Conservation (phyloP, 1,284 basidiomycete species). For the Naganishia albida region DNA sequence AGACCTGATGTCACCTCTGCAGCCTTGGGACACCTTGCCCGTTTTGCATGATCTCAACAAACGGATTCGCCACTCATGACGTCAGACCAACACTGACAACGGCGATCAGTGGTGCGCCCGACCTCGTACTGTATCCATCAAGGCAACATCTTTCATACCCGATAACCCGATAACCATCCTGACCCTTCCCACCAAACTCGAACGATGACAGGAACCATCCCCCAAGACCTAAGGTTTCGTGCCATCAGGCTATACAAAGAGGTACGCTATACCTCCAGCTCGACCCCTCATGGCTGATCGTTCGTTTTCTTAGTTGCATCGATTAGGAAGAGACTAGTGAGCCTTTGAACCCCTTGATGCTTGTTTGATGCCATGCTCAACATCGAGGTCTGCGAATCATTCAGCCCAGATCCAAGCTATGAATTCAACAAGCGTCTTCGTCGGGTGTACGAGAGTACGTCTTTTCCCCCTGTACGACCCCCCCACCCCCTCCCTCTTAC, state of each 20-base stretch:
- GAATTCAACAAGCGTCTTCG: conserved; percentile 53
- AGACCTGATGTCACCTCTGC: too few relatives aligned
- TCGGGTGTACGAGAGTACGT: conserved; percentile 53
- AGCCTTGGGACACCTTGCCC: neutral
- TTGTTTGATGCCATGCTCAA: neutral
- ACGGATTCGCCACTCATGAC: neutral
- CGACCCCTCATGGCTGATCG: neutral
- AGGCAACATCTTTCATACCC: neutral
- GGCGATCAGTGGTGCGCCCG: conserved; percentile 15
- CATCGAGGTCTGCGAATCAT: too few relatives aligned
- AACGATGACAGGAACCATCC: conserved; percentile 13
- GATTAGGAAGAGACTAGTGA: conserved; percentile 54
- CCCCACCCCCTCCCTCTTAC: too few relatives aligned
- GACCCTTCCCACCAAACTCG: neutral
- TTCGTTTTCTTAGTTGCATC: conserved; percentile 45
- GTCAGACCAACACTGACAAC: neutral
- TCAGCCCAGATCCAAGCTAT: conserved; percentile 52
- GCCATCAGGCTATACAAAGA: conserved; percentile 55
- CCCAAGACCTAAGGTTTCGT: conserved; percentile 38
- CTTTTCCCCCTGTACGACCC: too few relatives aligned
- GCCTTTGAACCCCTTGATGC: conserved; percentile 16
- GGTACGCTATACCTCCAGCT: conserved; percentile 37
- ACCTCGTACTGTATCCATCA: neutral
- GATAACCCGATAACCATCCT: neutral
- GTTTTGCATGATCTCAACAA: neutral